A percentile compares a stretch with the other conserved stretches of the same genome.
phyloP scores from a whole-genome alignment of 1,284 basidiomycete genomes.

The Cutaneotrichosporon dermatis region DNA sequence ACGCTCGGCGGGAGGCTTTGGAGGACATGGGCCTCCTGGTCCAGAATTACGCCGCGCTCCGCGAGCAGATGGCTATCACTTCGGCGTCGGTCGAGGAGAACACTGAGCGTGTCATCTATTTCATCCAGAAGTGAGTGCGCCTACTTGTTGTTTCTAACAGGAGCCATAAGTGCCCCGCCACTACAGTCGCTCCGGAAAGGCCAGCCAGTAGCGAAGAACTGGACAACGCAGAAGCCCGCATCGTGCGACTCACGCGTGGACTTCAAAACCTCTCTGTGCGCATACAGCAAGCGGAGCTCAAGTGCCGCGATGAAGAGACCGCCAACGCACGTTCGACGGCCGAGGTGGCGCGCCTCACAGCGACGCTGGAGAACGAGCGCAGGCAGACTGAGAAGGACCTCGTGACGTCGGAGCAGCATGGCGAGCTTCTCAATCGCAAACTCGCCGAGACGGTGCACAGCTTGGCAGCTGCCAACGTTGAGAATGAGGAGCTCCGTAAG shows the following conservation, averaged over 20 bases:
- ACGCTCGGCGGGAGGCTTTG: not conserved
- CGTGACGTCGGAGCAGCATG: not conserved
- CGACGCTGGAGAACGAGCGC: not conserved
- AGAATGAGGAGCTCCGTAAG: conserved; percentile 47
- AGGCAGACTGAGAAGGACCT: not conserved
- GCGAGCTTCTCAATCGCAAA: not conserved
- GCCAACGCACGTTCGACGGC: not conserved
- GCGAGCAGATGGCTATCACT: not conserved
- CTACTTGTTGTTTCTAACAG: not conserved
- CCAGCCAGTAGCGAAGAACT: not conserved
- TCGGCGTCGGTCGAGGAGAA: conserved; percentile 5
- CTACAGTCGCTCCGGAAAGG: not conserved
- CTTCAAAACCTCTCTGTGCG: not conserved
- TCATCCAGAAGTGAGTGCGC: conserved; percentile 2
- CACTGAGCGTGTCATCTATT: not conserved
- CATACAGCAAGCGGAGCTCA: not conserved
- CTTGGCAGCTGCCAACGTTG: not conserved
- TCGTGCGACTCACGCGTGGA: conserved; percentile 2
- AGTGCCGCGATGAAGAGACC: not conserved
- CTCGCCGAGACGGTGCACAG: not conserved
- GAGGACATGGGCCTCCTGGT: not conserved
- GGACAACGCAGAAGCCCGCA: not conserved
- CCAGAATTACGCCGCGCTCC: not conserved
- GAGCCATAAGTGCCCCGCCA: conserved; percentile 6
- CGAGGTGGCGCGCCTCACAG: not conserved